These are phyloP conservation scores for Chlamydomonas sp. DNA, from an alignment of 139 green algal genomes.

Conservation along the genomic window DNA sequence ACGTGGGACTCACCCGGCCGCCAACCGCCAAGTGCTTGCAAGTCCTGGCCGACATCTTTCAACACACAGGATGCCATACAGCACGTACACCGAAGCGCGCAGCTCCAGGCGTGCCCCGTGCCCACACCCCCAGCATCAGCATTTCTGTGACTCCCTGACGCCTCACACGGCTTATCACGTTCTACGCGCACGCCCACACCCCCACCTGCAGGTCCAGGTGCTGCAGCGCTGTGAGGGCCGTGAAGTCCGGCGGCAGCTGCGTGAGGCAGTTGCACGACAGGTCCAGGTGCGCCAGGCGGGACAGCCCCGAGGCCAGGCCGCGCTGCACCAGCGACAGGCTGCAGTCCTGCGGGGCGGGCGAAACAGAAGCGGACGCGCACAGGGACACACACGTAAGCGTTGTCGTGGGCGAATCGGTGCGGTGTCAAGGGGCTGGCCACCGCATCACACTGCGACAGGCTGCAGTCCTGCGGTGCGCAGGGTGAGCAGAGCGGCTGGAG, in stretches of 20 bases:
- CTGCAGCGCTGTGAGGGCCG: conserved; percentile 2
- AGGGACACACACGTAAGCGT: neutral
- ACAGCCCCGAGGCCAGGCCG: neutral
- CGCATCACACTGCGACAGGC: too few species aligned
- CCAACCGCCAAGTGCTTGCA: too few species aligned
- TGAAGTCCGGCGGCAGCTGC: conserved; percentile 15
- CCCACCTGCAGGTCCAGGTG: conserved; percentile 32
- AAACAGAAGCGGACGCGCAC: too few species aligned
- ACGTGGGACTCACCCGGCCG: too few species aligned
- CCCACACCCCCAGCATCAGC: neutral
- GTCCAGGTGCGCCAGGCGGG: conserved; percentile 14
- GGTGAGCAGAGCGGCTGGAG: too few species aligned
- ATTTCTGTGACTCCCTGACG: neutral
- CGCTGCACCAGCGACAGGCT: conserved; percentile 12
- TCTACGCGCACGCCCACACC: neutral
- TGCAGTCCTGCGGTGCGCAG: too few species aligned
- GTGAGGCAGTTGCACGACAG: conserved; percentile 33
- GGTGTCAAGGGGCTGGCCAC: too few species aligned
- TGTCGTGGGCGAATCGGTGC: too few species aligned
- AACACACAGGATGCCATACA: too few species aligned
- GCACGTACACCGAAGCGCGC: too few species aligned
- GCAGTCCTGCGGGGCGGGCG: conserved; percentile 12
- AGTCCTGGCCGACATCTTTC: too few species aligned
- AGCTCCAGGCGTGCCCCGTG: too few species aligned
- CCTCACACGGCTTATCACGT: neutral